These are phyloP conservation scores for Apophysomyces ossiformis DNA, from an alignment of 371 early-diverging fungal species.

Conservation along the genomic window DNA sequence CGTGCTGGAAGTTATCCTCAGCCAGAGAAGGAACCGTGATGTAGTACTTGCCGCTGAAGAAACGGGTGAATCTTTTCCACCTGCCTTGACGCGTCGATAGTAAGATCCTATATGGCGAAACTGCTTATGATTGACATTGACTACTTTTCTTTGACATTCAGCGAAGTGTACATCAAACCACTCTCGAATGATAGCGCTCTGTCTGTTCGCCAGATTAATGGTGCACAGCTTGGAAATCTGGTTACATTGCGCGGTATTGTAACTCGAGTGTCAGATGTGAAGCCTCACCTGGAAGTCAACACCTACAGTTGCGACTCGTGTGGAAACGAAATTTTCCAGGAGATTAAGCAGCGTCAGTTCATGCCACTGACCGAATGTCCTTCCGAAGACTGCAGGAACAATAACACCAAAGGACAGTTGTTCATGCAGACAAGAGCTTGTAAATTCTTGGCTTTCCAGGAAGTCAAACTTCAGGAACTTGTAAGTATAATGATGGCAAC, in stretches of 20 bases:
- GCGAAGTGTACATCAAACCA: conserved; percentile 87
- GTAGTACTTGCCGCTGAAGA: conserved; percentile 51
- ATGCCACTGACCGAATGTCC: conserved; percentile 92
- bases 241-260: conserved; percentile 96
- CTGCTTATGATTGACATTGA: background rate
- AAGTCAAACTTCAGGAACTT: conserved; percentile 94
- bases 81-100: conserved; percentile 86
- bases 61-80: conserved; percentile 68
- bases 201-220: conserved; percentile 91
- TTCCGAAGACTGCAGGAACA: conserved; percentile 84
- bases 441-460: conserved; percentile 95
- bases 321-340: conserved; percentile 98
- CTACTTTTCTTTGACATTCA: conserved; percentile 28
- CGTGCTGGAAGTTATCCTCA: conserved; percentile 90
- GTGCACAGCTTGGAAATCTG: conserved; percentile 85
- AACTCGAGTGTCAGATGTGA: conserved; percentile 96
- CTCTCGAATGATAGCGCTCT: conserved; percentile 59
- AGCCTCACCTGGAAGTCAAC: conserved; percentile 91
- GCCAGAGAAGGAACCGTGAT: conserved; percentile 83
- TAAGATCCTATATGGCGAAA: conserved; percentile 39
- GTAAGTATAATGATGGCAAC: conserved; percentile 41
- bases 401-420: conserved; percentile 87
- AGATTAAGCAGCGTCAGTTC: conserved; percentile 83
- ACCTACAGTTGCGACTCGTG: conserved; percentile 98
- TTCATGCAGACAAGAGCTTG: conserved; percentile 94